Conservation (phyloP, 202 grass and related monocot genomes). For the Panicum hallii region DNA sequence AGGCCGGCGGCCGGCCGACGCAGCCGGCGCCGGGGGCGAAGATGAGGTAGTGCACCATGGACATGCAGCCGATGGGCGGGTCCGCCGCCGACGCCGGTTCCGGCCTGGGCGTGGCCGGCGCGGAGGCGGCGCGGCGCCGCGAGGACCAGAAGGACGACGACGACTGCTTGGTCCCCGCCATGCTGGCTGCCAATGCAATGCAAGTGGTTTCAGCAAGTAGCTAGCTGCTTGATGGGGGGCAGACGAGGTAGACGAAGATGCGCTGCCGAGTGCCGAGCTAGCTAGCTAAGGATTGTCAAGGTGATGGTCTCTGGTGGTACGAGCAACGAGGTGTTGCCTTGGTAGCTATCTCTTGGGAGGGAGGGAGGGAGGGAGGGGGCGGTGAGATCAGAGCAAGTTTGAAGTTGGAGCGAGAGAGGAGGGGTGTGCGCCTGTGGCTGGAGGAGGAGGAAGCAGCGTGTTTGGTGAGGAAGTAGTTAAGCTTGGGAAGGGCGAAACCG, state of each 20-base stretch:
- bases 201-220: too few species aligned
- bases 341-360: neutral
- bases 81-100: neutral
- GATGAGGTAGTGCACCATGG: slow-evolving; percentile 86
- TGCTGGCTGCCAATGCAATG: neutral
- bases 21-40: slow-evolving; percentile 61
- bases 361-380: neutral
- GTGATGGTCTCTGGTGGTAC: neutral
- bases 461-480: slow-evolving; percentile 33
- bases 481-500: neutral
- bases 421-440: neutral
- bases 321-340: slow-evolving; percentile 9
- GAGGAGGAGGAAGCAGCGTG: neutral
- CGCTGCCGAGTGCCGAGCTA: too few species aligned
- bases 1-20: slow-evolving; percentile 38
- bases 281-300: neutral
- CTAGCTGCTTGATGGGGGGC: neutral
- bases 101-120: neutral
- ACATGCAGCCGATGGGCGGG: slow-evolving; percentile 71
- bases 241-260: neutral
- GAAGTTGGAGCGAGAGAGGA: neutral
- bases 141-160: slow-evolving; percentile 42
- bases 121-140: slow-evolving; percentile 22
- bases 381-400: neutral
- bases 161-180: slow-evolving; percentile 9